Evolutionary conservation across 1,139 yeast genomes (phyloP).

Genomic region (Suhomyces chickasaworum): DNA sequence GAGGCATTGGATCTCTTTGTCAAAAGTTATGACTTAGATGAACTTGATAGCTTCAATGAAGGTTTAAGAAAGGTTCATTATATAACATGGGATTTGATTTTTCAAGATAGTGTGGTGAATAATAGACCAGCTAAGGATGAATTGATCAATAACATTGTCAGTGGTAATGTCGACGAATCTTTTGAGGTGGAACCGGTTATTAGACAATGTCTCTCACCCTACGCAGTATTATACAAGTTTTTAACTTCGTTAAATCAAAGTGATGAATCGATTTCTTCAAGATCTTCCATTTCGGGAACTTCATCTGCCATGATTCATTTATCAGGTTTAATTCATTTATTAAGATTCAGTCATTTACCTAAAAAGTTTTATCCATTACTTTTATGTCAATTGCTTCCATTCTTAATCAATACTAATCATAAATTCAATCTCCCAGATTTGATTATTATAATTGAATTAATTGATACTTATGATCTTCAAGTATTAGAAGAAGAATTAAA

Average conservation of each 20-base stretch:
- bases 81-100: slow-evolving; percentile 49
- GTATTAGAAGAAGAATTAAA: slow-evolving; percentile 25
- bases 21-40: slow-evolving; percentile 57
- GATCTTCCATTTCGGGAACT: slow-evolving; percentile 6
- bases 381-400: slow-evolving; percentile 51
- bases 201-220: slow-evolving; percentile 71
- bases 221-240: slow-evolving; percentile 62
- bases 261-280: slow-evolving; percentile 16
- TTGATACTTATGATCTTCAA: slow-evolving; percentile 49
- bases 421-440: slow-evolving; percentile 46
- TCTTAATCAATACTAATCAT: slow-evolving; percentile 31
- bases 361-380: slow-evolving; percentile 54
- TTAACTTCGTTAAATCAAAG: slow-evolving; percentile 34
- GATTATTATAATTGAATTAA: slow-evolving; percentile 48
- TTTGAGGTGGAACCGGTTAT: slow-evolving; percentile 55
- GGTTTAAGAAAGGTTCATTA: slow-evolving; percentile 44
- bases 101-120: slow-evolving; percentile 61
- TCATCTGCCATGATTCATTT: slow-evolving; percentile 25
- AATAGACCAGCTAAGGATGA: slow-evolving; percentile 58
- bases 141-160: slow-evolving; percentile 55
- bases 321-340: slow-evolving; percentile 50
- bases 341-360: slow-evolving; percentile 70
- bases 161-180: slow-evolving; percentile 34
- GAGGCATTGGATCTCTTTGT: slow-evolving; percentile 73
- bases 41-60: slow-evolving; percentile 20